A percentile compares a stretch with the other conserved stretches of the same genome.
These are phyloP conservation scores for Xylariaceae sp. DNA, from an alignment of 2,329 filamentous ascomycete species.

Conservation along the genomic window DNA sequence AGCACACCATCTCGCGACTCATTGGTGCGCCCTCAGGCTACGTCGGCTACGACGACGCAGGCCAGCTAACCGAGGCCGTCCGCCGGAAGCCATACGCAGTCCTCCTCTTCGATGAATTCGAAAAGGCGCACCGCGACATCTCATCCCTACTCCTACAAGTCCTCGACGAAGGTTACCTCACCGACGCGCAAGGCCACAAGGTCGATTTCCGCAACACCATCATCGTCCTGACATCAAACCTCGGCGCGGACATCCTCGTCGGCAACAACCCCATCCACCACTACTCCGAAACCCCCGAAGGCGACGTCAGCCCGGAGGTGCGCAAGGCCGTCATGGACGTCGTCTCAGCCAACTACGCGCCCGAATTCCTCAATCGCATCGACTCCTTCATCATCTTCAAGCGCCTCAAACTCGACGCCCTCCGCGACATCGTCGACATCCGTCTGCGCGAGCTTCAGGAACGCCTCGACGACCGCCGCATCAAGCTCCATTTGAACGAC, in stretches of 20 bases:
- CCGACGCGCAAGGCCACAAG: constrained; percentile 91
- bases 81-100: constrained; percentile 93
- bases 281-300: constrained; percentile 56
- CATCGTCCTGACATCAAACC: constrained; percentile 92
- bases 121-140: constrained; percentile 95
- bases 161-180: constrained; percentile 92
- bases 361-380: constrained; percentile 93
- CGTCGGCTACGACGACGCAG: constrained; percentile 93
- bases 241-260: constrained; percentile 87
- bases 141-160: constrained; percentile 88
- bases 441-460: constrained; percentile 77
- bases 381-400: constrained; percentile 98
- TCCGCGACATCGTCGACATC: constrained; percentile 92
- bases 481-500: constrained; percentile 64
- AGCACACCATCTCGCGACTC: constrained; percentile 87
- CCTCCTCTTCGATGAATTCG: constrained; percentile 92
- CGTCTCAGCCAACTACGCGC: constrained; percentile 68
- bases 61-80: constrained; percentile 92
- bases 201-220: constrained; percentile 96
- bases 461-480: constrained; percentile 79
- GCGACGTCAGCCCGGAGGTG: constrained; percentile 66
- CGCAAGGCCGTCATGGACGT: constrained; percentile 84
- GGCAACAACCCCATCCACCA: constrained; percentile 62
- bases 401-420: constrained; percentile 68
- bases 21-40: constrained; percentile 94